A percentile compares a stretch with the other conserved stretches of the same genome.
Conservation (phyloP, 1,139 yeast genomes). For the Ogataea hybrid region DNA sequence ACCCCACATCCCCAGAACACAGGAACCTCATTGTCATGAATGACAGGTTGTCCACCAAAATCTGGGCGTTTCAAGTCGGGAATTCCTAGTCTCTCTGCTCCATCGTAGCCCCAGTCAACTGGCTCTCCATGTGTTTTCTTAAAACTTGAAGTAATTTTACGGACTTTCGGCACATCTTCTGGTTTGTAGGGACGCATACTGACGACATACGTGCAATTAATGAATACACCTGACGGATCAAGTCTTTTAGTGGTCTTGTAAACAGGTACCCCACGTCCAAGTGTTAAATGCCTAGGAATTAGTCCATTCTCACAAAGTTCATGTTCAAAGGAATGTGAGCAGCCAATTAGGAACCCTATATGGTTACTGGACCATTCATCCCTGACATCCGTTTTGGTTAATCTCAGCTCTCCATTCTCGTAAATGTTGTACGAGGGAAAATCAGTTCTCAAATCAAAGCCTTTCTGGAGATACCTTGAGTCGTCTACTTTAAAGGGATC, state of each 20-base stretch:
- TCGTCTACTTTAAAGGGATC: conserved; percentile 26
- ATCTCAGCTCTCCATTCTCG: conserved; percentile 30
- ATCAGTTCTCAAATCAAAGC: conserved; percentile 34
- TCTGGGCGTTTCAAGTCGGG: conserved; percentile 30
- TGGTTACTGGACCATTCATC: conserved; percentile 33
- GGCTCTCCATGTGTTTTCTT: conserved; percentile 38
- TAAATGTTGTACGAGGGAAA: conserved; percentile 34
- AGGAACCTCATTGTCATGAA: conserved; percentile 35
- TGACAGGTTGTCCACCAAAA: conserved; percentile 31
- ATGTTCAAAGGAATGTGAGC: conserved; percentile 38
- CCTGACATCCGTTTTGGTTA: conserved; percentile 24
- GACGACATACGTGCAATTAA: conserved; percentile 34
- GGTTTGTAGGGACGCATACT: conserved; percentile 38
- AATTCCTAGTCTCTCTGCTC: conserved; percentile 33
- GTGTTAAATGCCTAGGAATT: conserved; percentile 24
- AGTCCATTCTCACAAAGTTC: conserved; percentile 32
- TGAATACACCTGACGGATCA: conserved; percentile 36
- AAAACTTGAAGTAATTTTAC: conserved; percentile 32
- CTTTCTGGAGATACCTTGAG: conserved; percentile 17
- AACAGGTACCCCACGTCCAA: conserved; percentile 27
- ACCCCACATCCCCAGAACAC: conserved; percentile 43
- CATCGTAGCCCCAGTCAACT: conserved; percentile 39
- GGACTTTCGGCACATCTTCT: conserved; percentile 29
- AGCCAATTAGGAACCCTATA: conserved; percentile 38
- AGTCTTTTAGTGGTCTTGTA: conserved; percentile 31